Evolutionary conservation across 345 rosid species (phyloP), one percentile per base, ranked within the genome.

Genomic region (Fremontodendron californicum): DNA sequence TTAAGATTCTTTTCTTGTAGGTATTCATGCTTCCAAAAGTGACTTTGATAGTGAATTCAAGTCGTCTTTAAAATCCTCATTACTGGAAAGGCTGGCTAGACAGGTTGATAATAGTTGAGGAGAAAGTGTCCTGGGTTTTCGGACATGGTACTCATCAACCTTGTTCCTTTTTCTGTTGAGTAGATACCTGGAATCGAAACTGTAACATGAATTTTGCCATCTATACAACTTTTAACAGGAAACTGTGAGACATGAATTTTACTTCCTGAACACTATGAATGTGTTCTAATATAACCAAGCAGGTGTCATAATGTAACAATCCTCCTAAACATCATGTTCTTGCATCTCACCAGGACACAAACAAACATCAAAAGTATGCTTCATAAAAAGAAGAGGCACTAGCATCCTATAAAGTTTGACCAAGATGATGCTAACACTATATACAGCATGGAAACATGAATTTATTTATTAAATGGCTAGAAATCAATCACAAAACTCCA

Each of bases 1-100:
- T 88, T 72, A 90, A 61, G 73, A 90, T 70, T 87, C 97, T 89
- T n/a, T 78, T 88, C 90, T 94, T 96, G 91, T 81, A 84, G 51
- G 80, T 83, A 79, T 94, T 96, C 85, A 88, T 86, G 80, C 88
- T 94, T 76, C 97, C 99, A 81, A 57, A 75, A 93, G 82, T 42
- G 96, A 96, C 85, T 91, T 96, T 12, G 97, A 92, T 67, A 96
- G 85, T 58, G 81, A 81, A 78, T 73, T 83, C 18, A 68, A 62
- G 57, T 90, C 97, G 40, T 94, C 91, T 82, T 86, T 87, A 79
- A 88, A 82, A 71, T 91, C 94, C 79, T 88, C 98, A 58, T 78
- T 83, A 63, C 71, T 87, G 61, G 89, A 79, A 79, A 85, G 51
- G 71, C 79, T 87, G 2, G 84, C 82, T 45, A 96, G 89, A 77